A percentile compares a stretch with the other conserved stretches of the same genome.
These are phyloP conservation scores for Dentiscutata heterogama DNA, from an alignment of 371 early-diverging fungal genomes.

Conservation along the genomic window DNA sequence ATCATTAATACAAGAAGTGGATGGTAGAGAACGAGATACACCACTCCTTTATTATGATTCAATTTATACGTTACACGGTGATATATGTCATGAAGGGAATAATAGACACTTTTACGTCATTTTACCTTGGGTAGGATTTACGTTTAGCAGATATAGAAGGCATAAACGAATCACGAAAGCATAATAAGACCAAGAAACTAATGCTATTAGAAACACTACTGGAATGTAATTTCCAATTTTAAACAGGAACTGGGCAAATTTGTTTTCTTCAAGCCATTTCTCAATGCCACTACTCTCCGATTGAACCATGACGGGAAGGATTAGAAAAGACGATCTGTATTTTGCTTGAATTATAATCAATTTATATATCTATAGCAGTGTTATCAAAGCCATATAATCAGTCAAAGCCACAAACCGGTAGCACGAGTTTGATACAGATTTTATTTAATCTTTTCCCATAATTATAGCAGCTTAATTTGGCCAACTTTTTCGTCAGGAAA, in stretches of 20 bases:
- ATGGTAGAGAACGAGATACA: conserved; percentile 48
- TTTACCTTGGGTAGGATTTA: conserved; percentile 37
- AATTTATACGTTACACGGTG: neutral
- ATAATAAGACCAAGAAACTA: conserved; percentile 46
- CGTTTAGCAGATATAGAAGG: neutral
- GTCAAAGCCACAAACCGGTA: no score
- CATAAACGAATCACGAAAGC: conserved; percentile 44
- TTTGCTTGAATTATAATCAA: no score
- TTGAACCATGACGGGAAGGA: neutral
- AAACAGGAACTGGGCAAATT: neutral
- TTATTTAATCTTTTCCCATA: no score
- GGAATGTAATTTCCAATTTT: conserved; percentile 35
- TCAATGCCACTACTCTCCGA: neutral
- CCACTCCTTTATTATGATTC: conserved; percentile 43
- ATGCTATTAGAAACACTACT: conserved; percentile 28
- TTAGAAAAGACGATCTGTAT: no score
- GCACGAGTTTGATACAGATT: no score
- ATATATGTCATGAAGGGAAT: neutral
- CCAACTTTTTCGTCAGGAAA: no score
- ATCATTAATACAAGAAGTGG: conserved; percentile 48
- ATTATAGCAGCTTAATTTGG: no score
- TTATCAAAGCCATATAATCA: no score
- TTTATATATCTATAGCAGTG: no score
- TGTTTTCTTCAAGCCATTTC: conserved; percentile 23
- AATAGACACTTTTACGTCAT: neutral